Evolutionary conservation across 495 filamentous ascomycete species (phyloP), one percentile per base, ranked within the genome.

Genomic region (Neurospora terricola): DNA sequence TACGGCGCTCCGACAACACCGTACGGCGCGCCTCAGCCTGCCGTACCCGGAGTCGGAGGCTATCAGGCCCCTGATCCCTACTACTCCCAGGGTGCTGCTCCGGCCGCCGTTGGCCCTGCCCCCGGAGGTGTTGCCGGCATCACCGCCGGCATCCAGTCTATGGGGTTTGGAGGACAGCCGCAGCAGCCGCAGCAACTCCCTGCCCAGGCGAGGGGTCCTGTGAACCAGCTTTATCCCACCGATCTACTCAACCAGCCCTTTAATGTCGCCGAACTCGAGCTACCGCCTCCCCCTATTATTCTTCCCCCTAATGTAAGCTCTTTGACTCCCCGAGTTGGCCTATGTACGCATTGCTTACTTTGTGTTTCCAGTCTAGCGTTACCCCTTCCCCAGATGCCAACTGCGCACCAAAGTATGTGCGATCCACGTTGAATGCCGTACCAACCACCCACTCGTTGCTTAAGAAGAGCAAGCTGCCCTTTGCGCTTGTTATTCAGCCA

Each of bases 391-490:
- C 94, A 38, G 87, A 93, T 82, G 90, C 96, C 66, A 99, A 98
- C 83, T 97, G 94, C 83, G 89, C 92, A 38, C 88, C 96, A 21
- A 97, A 97, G 86, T 98, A 97, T 79, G 91, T 98, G 78, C 93
- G 96, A 48, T 98, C 96, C 0, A 98, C 96, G 8, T 81, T 98
- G 62, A 98, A 98, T 80, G 93, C 92, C 54, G 91, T 97, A 21
- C 96, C 96, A 2, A 97, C 94, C 9, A 97, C 92, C 38, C 88
- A 96, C 78, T 93, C 91, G 4, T 86, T 98, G 66, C 88, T 98
- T 70, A 99, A 98, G 86, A 98, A 98, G 83, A 97, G 94, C 39
- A 94, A 93, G 79, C 87, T 99, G 66, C 96, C 96, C 0, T 97
- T 98, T 77, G 94, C 96, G 68, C 90, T 99, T 21, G 90, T 98